phyloP scores from a whole-genome alignment of 1,284 basidiomycete species.

The Ceratobasidium sp. region DNA sequence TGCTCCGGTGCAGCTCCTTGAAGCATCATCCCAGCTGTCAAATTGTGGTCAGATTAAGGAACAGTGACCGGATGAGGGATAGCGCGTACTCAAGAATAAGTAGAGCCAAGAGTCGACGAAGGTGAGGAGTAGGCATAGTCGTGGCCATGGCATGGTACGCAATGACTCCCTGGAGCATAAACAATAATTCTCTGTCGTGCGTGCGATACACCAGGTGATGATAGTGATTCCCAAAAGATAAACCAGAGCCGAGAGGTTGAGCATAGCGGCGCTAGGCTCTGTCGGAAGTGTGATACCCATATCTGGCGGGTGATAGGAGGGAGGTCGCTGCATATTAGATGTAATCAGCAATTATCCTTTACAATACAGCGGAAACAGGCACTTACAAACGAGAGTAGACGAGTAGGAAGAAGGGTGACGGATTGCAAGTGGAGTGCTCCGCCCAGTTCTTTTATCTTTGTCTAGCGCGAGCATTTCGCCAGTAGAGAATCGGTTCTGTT shows the following conservation, averaged over 20 bases:
- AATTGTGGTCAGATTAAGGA: not conserved
- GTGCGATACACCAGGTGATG: constrained; percentile 12
- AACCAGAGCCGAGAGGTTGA: constrained; percentile 38
- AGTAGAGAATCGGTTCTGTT: too few species aligned
- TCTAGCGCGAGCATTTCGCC: not conserved
- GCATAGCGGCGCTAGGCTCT: constrained; percentile 31
- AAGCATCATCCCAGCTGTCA: constrained; percentile 20
- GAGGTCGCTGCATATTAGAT: not conserved
- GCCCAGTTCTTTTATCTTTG: not conserved
- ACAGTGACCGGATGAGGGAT: not conserved
- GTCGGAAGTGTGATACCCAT: constrained; percentile 24
- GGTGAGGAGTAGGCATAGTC: constrained; percentile 19
- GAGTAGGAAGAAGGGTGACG: constrained; percentile 8
- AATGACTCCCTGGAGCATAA: constrained; percentile 4
- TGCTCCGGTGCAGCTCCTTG: constrained; percentile 26
- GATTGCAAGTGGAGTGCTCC: not conserved
- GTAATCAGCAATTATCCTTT: too few species aligned
- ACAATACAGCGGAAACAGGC: too few species aligned
- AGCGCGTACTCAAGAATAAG: constrained; percentile 26
- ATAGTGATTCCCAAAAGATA: constrained; percentile 26
- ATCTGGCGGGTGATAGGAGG: not conserved
- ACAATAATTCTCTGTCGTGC: not conserved
- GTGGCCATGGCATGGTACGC: constrained; percentile 27
- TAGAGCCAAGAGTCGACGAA: constrained; percentile 35
- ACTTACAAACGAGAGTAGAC: constrained; percentile 13